Evolutionary conservation across 1,284 basidiomycete species (phyloP).

Genomic region (Fomitopsis schrenkii): DNA sequence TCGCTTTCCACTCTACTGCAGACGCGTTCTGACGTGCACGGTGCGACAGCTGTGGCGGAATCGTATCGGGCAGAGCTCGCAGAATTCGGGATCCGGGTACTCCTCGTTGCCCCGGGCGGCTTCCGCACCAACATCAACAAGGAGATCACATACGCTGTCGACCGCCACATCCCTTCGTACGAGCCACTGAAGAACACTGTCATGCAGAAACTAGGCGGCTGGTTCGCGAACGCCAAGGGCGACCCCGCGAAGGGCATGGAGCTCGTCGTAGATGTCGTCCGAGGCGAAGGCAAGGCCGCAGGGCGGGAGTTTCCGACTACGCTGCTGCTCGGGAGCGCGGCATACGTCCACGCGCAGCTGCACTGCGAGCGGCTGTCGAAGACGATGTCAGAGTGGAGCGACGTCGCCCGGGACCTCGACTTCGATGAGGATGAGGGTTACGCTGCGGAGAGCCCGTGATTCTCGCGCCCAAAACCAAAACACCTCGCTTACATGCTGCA

Average conservation of each 20-base stretch:
- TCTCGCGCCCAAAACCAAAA: not conserved
- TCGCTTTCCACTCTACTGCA: not conserved
- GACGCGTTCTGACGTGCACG: not conserved
- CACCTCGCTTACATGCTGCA: not conserved
- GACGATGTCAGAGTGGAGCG: constrained; percentile 29
- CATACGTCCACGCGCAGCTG: constrained; percentile 23
- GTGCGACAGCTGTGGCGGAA: constrained; percentile 18
- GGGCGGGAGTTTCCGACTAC: constrained; percentile 20
- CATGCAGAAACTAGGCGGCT: constrained; percentile 26
- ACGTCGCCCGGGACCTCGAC: constrained; percentile 27
- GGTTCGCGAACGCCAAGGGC: constrained; percentile 42
- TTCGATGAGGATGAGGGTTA: constrained; percentile 13
- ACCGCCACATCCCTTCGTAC: constrained; percentile 28
- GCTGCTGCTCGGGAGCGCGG: constrained; percentile 30
- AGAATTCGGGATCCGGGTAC: constrained; percentile 20
- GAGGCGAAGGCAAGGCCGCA: constrained; percentile 37
- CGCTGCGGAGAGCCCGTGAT: not conserved
- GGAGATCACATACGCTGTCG: constrained; percentile 20
- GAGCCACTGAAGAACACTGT: constrained; percentile 23
- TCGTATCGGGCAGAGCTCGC: constrained; percentile 17
- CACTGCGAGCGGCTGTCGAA: constrained; percentile 20
- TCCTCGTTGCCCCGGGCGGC: constrained; percentile 21
- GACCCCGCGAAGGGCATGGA: constrained; percentile 55
- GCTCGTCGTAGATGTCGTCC: constrained; percentile 51
- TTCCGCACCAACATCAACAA: constrained; percentile 21